phyloP scores from a whole-genome alignment of 2,329 filamentous ascomycete species.

The Grosmannia huntii region DNA sequence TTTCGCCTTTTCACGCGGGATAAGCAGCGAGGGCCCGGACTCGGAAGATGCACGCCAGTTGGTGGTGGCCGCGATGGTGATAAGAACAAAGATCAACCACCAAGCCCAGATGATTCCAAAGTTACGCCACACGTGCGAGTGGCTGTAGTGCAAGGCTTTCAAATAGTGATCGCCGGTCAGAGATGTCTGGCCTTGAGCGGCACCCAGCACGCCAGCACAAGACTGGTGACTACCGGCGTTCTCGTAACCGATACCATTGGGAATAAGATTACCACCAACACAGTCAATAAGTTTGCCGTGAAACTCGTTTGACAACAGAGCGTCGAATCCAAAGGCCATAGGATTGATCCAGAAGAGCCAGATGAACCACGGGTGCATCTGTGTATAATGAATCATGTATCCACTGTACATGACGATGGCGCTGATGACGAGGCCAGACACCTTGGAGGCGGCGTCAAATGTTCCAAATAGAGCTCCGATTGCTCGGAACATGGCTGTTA shows the following conservation, averaged over 20 bases:
- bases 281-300: constrained; percentile 38
- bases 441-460: constrained; percentile 50
- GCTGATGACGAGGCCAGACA: constrained; percentile 43
- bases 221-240: constrained; percentile 27
- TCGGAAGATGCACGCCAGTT: constrained; percentile 5
- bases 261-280: constrained; percentile 35
- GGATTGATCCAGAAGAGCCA: constrained; percentile 57
- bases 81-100: constrained; percentile 56
- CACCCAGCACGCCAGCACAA: constrained; percentile 45
- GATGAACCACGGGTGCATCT: constrained; percentile 49
- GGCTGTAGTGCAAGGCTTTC: constrained; percentile 36
- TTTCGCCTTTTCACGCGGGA: constrained; percentile 9
- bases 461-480: constrained; percentile 47
- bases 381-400: constrained; percentile 54
- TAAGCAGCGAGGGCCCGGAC: constrained; percentile 6
- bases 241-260: constrained; percentile 33
- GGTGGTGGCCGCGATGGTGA: constrained; percentile 35
- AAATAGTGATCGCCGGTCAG: constrained; percentile 37
- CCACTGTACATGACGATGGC: constrained; percentile 55
- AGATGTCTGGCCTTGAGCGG: constrained; percentile 29
- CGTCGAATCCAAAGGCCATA: constrained; percentile 52
- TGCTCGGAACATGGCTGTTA: constrained; percentile 49
- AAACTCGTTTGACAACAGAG: constrained; percentile 41
- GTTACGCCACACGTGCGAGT: constrained; percentile 57
- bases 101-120: constrained; percentile 69